phyloP scores from a whole-genome alignment of 768 basidiomycete genomes.

The Trametes gibbosa region DNA sequence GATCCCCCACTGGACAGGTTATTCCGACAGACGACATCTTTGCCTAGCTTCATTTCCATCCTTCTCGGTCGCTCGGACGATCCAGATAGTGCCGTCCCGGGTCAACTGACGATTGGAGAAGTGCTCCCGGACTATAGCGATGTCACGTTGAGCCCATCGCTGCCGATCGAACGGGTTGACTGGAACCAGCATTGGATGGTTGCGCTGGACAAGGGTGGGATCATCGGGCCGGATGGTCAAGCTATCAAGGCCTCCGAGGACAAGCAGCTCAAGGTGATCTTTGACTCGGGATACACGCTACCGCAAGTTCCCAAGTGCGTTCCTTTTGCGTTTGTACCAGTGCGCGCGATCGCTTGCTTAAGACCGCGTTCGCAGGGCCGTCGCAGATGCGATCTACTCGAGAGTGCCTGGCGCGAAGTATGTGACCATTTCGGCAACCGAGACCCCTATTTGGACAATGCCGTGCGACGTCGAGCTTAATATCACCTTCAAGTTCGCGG shows the following conservation, averaged over 20 bases:
- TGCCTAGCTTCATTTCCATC: conserved; percentile 32
- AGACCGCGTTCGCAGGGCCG: conserved; percentile 2
- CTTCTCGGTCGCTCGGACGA: conserved; percentile 32
- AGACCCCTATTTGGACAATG: conserved; percentile 30
- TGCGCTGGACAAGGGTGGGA: conserved; percentile 30
- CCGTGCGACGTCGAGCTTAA: conserved; percentile 36
- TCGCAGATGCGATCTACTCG: conserved; percentile 34
- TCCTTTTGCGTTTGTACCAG: neutral
- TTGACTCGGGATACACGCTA: conserved; percentile 32
- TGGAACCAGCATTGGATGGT: conserved; percentile 33
- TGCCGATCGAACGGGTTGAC: conserved; percentile 24
- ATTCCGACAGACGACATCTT: conserved; percentile 29
- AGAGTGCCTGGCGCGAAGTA: conserved; percentile 32
- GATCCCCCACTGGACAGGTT: conserved; percentile 32
- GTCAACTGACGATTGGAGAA: conserved; percentile 33
- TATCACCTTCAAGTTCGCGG: conserved; percentile 33
- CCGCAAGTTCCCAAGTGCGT: conserved; percentile 33
- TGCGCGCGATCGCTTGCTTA: neutral
- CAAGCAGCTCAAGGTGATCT: conserved; percentile 26
- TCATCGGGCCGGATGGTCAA: conserved; percentile 35
- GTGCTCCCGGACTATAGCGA: conserved; percentile 27
- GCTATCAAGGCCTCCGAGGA: conserved; percentile 18
- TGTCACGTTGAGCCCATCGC: conserved; percentile 28
- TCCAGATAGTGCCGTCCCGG: conserved; percentile 24
- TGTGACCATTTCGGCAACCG: conserved; percentile 7